phyloP scores from a whole-genome alignment of 768 basidiomycete genomes.

The Cantharellus anzutake region DNA sequence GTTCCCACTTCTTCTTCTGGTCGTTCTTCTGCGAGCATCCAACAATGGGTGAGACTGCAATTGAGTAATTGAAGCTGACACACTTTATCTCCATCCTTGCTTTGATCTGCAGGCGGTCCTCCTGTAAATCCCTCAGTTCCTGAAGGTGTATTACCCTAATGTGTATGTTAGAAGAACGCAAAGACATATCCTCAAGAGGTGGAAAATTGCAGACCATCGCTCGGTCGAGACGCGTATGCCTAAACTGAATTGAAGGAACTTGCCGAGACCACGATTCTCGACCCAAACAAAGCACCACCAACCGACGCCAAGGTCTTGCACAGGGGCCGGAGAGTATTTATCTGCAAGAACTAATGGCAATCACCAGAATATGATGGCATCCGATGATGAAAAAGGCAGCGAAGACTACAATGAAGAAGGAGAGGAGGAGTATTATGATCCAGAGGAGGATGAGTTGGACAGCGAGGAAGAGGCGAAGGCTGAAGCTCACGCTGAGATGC shows the following conservation, averaged over 20 bases:
- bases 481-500: background rate
- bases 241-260: background rate
- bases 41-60: background rate
- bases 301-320: too few relatives aligned
- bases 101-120: background rate
- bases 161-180: background rate
- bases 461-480: background rate
- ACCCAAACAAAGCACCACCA: too few relatives aligned
- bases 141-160: background rate
- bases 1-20: conserved; percentile 89
- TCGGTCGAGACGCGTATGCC: background rate
- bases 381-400: background rate
- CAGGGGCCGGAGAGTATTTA: background rate
- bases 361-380: background rate
- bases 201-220: background rate
- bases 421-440: background rate
- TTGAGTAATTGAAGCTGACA: background rate
- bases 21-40: background rate
- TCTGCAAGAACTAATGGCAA: background rate
- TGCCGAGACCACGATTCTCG: background rate
- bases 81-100: background rate
- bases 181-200: background rate
- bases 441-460: background rate
- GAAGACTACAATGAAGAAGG: background rate
- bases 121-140: background rate